A percentile compares a stretch with the other conserved stretches of the same genome.
Evolutionary conservation across 2,329 filamentous ascomycete genomes (phyloP).

Genomic region (Hymenoscyphus infarciens): DNA sequence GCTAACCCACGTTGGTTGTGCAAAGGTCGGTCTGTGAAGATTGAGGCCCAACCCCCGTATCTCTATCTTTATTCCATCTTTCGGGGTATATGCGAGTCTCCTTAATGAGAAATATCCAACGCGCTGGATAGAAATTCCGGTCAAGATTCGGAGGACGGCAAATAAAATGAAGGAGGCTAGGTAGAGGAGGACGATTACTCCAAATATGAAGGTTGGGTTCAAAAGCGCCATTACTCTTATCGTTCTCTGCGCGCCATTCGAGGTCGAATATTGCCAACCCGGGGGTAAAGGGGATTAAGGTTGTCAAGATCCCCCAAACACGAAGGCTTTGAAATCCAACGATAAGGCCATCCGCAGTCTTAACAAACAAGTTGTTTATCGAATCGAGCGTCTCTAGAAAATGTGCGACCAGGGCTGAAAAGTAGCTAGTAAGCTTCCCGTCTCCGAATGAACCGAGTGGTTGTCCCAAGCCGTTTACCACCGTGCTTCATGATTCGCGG

Average conservation of each 20-base stretch:
- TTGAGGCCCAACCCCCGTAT: slow-evolving; percentile 84
- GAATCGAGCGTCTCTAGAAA: background rate
- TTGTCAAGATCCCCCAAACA: slow-evolving; percentile 10
- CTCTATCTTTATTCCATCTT: slow-evolving; percentile 85
- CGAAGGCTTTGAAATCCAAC: slow-evolving; percentile 10
- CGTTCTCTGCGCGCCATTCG: slow-evolving; percentile 25
- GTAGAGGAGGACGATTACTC: slow-evolving; percentile 81
- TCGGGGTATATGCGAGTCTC: slow-evolving; percentile 83
- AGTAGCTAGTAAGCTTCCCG: slow-evolving; percentile 1
- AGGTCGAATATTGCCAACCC: slow-evolving; percentile 1
- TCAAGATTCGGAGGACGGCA: slow-evolving; percentile 86
- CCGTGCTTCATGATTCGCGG: slow-evolving; percentile 4
- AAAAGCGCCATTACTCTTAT: slow-evolving; percentile 55
- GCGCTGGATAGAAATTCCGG: slow-evolving; percentile 91
- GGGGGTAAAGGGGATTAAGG: background rate
- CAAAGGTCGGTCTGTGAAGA: slow-evolving; percentile 90
- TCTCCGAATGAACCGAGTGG: slow-evolving; percentile 1
- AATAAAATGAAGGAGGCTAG: slow-evolving; percentile 90
- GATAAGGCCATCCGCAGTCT: slow-evolving; percentile 20
- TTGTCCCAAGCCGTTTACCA: background rate
- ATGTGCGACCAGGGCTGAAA: background rate
- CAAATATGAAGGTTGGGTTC: slow-evolving; percentile 79
- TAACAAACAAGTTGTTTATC: background rate
- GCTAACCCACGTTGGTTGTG: slow-evolving; percentile 94
- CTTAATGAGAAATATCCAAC: slow-evolving; percentile 90